Evolutionary conservation across 495 filamentous ascomycete genomes (phyloP), one percentile per base, ranked within the genome.

Genomic region (Xylaria longipes): DNA sequence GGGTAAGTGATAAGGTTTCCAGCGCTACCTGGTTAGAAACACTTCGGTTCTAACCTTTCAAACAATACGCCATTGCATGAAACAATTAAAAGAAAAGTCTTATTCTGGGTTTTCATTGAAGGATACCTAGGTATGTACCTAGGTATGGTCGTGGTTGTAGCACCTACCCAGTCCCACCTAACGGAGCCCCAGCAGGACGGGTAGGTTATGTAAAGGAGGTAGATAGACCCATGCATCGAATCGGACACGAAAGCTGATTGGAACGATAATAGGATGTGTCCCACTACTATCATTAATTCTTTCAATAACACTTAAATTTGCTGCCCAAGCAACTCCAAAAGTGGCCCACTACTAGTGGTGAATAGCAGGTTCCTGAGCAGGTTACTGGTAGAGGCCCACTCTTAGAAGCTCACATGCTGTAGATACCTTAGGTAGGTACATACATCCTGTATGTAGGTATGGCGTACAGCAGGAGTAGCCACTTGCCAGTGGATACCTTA

Each of bases 271-370:
- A 33, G 11, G 9, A 12, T 20, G 5, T 60, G 8, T 20, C 57
- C 57, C 31, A 22, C 57, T 60, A 6, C 15, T 60, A 37, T 22
- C 33, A 37, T 25, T 11, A n/a, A 5, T n/a, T 15, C n/a, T 58
- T 20, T 8, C 15, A 37, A 50, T n/a, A 37, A 39, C 22, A 15
- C 39, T 46, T 27, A 65, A 65, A 65, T 48, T 65, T 65, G 62
- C 62, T 65, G 62, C 62, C 62, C 62, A 65, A 65, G 27, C 62
- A 29, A 27, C 37, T 63, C 37, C 12, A 56, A 54, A 27, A 3
- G 46, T 50, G 46, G n/a, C 46, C 46, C 46, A 43, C 3, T 37
- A 43, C 3, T 37, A 37, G 35, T 37, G 9, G 35, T 37, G 35
- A 9, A 15, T 15, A 15, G 46, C 7, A 50, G n/a, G 46, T n/a